Conservation (phyloP, 2,329 filamentous ascomycete genomes). For the Colletotrichum aenigma region DNA sequence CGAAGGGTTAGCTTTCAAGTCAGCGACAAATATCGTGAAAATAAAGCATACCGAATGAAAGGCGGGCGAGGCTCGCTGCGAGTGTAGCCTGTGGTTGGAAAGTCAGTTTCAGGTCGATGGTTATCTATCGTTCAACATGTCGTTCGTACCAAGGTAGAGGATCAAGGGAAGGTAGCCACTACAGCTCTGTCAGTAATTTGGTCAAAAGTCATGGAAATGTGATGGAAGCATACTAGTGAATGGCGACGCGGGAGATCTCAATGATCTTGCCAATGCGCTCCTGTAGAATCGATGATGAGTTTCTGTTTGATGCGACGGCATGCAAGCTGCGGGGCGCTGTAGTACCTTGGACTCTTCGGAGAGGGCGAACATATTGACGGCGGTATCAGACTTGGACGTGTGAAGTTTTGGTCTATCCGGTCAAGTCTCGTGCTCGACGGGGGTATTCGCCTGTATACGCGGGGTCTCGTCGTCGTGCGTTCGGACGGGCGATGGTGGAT, state of each 20-base stretch:
- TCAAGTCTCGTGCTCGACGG: neutral
- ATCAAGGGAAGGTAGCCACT: slow-evolving; percentile 97
- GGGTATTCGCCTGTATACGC: slow-evolving; percentile 1
- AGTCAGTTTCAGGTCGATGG: slow-evolving; percentile 26
- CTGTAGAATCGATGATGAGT: slow-evolving; percentile 48
- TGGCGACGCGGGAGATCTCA: slow-evolving; percentile 88
- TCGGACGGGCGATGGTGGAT: slow-evolving; percentile 3
- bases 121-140: neutral
- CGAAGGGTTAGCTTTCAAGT: slow-evolving; percentile 23
- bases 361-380: slow-evolving; percentile 64
- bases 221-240: slow-evolving; percentile 80
- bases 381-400: neutral
- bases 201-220: no score
- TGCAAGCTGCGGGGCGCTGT: slow-evolving; percentile 14
- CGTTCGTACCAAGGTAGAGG: slow-evolving; percentile 82
- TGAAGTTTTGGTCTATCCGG: neutral
- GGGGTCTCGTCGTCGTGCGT: slow-evolving; percentile 15
- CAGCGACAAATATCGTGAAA: no score
- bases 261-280: slow-evolving; percentile 98
- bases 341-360: slow-evolving; percentile 97
- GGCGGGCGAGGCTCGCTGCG: slow-evolving; percentile 91
- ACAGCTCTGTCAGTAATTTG: slow-evolving; percentile 36
- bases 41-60: slow-evolving; percentile 54
- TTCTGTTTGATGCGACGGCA: neutral
- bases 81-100: slow-evolving; percentile 73